Evolutionary conservation across 179 eudicot genomes (phyloP).

Genomic region (Actinidia arguta): DNA sequence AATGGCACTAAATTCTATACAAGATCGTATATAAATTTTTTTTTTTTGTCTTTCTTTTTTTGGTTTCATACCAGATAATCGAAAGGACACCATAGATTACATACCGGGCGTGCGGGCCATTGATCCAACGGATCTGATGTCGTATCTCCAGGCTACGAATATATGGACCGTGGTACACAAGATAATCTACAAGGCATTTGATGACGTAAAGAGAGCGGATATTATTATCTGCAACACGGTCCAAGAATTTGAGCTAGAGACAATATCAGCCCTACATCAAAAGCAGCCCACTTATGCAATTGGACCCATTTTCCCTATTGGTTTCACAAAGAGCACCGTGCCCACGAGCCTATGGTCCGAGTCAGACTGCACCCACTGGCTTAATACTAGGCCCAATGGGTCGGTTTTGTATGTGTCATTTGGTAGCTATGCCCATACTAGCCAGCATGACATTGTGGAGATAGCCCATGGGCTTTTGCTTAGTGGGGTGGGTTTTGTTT

Average conservation of each 20-base stretch:
- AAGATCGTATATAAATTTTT: not conserved
- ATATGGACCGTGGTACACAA: constrained; percentile 34
- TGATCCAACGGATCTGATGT: constrained; percentile 65
- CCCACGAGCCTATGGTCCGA: constrained; percentile 41
- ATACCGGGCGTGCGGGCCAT: constrained; percentile 70
- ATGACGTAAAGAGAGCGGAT: constrained; percentile 54
- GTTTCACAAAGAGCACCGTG: constrained; percentile 37
- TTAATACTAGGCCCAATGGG: constrained; percentile 29
- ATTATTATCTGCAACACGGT: constrained; percentile 63
- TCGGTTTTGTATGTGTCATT: constrained; percentile 42
- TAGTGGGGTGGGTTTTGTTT: constrained; percentile 18
- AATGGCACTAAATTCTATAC: not conserved
- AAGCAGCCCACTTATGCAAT: constrained; percentile 55
- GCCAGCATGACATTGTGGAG: constrained; percentile 26
- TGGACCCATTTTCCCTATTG: constrained; percentile 66
- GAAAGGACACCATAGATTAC: constrained; percentile 54
- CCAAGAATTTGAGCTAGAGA: constrained; percentile 58
- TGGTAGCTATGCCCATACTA: constrained; percentile 37
- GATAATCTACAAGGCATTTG: constrained; percentile 40
- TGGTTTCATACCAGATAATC: constrained; percentile 36
- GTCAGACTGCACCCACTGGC: constrained; percentile 47
- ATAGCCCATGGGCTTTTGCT: constrained; percentile 35
- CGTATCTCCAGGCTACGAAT: constrained; percentile 60
- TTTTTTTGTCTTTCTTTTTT: not conserved
- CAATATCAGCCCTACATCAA: constrained; percentile 44